Evolutionary conservation across 345 rosid species (phyloP).

Genomic region (Citrus mangshanensis): DNA sequence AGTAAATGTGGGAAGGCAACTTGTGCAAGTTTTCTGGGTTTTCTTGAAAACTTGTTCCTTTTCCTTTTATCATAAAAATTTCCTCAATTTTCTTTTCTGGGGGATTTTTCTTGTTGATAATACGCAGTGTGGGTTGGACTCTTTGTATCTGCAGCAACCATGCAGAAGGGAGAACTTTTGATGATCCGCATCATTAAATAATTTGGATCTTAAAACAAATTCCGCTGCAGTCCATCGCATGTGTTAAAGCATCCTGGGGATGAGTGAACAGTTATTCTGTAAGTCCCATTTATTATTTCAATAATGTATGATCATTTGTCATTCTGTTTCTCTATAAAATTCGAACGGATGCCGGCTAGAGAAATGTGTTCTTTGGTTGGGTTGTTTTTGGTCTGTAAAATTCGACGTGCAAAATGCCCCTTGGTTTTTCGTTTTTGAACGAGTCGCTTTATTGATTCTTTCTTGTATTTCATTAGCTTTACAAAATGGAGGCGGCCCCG

Average conservation of each 20-base stretch:
- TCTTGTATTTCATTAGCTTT: too few species aligned
- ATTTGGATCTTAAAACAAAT: neutral
- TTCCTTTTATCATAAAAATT: too few species aligned
- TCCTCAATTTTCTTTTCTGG: neutral
- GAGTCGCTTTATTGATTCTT: too few species aligned
- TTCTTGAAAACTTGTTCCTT: neutral
- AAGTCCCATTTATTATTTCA: neutral
- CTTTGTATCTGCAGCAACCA: neutral
- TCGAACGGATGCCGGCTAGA: neutral
- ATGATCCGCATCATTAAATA: neutral
- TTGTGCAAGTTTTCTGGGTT: neutral
- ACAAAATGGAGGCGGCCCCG: too few species aligned
- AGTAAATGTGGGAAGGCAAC: neutral
- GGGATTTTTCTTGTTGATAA: neutral
- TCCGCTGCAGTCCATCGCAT: neutral
- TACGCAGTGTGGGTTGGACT: neutral
- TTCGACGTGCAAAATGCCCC: too few species aligned
- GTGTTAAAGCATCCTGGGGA: too few species aligned
- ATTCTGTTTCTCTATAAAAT: too few species aligned
- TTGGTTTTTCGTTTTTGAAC: too few species aligned
- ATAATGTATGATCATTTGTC: neutral
- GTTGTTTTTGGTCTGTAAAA: neutral
- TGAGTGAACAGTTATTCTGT: neutral
- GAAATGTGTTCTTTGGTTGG: neutral
- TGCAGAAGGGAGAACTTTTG: neutral